These are phyloP conservation scores for Diospyros kaki DNA, from an alignment of 148 eudicot genomes.

Conservation along the genomic window DNA sequence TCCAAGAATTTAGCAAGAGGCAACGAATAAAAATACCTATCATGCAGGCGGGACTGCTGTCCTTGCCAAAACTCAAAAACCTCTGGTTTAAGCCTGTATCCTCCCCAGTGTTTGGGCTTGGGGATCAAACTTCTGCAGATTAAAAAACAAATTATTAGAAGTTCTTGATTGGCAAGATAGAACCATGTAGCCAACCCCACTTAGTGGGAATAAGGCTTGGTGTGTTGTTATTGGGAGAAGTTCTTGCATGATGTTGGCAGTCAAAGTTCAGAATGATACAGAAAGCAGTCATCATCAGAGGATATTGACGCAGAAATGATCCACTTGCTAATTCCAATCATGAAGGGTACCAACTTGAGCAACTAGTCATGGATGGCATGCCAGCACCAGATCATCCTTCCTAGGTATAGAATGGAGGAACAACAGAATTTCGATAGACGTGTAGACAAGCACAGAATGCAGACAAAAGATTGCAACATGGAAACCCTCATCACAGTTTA, in stretches of 20 bases:
- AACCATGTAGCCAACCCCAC: too few relatives aligned
- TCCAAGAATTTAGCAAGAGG: neutral
- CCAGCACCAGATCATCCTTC: too few relatives aligned
- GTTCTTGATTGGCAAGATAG: neutral
- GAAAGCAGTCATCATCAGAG: too few relatives aligned
- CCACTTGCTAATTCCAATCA: too few relatives aligned
- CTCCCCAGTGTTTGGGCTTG: constrained; percentile 92
- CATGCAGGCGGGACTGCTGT: constrained; percentile 95
- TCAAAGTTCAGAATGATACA: too few relatives aligned
- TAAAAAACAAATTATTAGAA: neutral
- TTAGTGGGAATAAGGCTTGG: too few relatives aligned
- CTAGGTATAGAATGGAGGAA: too few relatives aligned
- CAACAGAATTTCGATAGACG: too few relatives aligned
- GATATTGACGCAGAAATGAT: too few relatives aligned
- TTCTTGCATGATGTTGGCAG: too few relatives aligned
- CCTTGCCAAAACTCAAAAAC: constrained; percentile 98
- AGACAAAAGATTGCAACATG: neutral
- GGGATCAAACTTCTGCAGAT: constrained; percentile 77
- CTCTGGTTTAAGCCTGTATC: constrained; percentile 82
- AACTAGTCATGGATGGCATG: too few relatives aligned
- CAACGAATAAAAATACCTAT: constrained; percentile 47
- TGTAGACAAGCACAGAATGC: neutral
- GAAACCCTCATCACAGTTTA: neutral
- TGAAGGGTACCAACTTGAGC: too few relatives aligned
- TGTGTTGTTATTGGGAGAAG: neutral